Base-by-base conservation (phyloP, 75 land plant species). In the Cryptomeria japonica region DNA sequence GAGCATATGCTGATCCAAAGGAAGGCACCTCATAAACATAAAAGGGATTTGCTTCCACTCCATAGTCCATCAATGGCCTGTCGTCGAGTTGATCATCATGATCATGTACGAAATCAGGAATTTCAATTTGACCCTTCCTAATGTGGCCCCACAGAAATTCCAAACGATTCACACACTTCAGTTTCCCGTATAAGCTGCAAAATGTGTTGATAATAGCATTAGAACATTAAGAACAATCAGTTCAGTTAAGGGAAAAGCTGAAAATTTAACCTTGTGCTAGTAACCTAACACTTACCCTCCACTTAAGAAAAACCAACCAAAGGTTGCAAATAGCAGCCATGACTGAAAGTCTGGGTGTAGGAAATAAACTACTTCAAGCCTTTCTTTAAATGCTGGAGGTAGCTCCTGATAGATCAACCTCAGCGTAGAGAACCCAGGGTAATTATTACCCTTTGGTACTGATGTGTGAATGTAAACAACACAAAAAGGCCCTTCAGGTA, bases 301-400 rank as follows among this genome's bases (percentile, higher is more conserved):
- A 86, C 83, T 86, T 84, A 95, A 92, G 83, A 93, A 36, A 75
- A 96, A 84, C 84, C 96, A 92, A 72, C 97, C 97, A 68, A 96
- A 85, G 42, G 95, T 96, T 84, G 92, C 96, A 78, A 96, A 80
- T 75, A 95, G 90, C 89, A 96, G 91, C 28, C 95, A 87, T 58
- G 97, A 87, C 79, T 92, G 96, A 64, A 95, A 61, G 28, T 95
- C 94, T 9, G 97, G 96, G 85, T 96, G 97, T 58, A 96, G 88
- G 90, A 96, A 95, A 89, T 96, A 94, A 38, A 96, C 91, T 1
- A 92, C 90, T 16, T 93, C 87, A 70, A 96, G 88, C 68, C 90
- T 86, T 15, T 93, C 88, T 87, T 88, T 92, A n/a, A 95, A 83
- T 86, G 47, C 87, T 39, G 83, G 64, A 38, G 96, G 95, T 18